Conservation (phyloP, 106 monocot genomes). For the Vanilla planifolia region DNA sequence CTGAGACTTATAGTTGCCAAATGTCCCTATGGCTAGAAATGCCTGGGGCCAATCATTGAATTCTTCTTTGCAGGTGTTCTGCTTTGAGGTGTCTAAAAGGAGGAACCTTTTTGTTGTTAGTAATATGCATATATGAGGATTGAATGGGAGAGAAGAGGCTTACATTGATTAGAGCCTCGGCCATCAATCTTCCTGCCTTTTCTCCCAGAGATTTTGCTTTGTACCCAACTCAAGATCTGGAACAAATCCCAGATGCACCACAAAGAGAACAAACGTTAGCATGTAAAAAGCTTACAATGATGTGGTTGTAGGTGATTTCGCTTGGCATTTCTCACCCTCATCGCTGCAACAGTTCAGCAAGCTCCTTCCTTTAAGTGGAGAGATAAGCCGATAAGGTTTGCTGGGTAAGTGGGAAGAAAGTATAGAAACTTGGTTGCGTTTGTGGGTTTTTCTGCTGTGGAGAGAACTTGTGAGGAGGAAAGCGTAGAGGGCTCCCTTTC, state of each 20-base stretch:
- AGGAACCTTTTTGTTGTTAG: background rate
- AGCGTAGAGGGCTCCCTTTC: background rate
- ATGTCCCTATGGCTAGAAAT: conserved; percentile 16
- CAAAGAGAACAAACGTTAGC: background rate
- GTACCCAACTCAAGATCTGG: background rate
- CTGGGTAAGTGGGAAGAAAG: background rate
- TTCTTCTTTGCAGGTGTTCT: background rate
- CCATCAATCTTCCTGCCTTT: background rate
- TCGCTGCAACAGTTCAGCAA: background rate
- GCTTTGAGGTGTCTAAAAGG: background rate
- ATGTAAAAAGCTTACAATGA: background rate
- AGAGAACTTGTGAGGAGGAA: background rate
- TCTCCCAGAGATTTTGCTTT: background rate
- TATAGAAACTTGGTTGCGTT: background rate
- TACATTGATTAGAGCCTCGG: conserved; percentile 1
- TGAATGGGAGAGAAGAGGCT: background rate
- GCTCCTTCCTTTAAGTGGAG: background rate
- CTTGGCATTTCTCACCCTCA: background rate
- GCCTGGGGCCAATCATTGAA: conserved; percentile 6
- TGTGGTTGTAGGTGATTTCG: background rate
- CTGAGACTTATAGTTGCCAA: conserved; percentile 8
- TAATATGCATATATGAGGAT: background rate
- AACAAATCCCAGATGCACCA: background rate
- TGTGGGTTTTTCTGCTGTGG: background rate
- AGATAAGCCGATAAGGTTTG: background rate